phyloP scores from a whole-genome alignment of 768 basidiomycete species.

The Suillus spraguei region DNA sequence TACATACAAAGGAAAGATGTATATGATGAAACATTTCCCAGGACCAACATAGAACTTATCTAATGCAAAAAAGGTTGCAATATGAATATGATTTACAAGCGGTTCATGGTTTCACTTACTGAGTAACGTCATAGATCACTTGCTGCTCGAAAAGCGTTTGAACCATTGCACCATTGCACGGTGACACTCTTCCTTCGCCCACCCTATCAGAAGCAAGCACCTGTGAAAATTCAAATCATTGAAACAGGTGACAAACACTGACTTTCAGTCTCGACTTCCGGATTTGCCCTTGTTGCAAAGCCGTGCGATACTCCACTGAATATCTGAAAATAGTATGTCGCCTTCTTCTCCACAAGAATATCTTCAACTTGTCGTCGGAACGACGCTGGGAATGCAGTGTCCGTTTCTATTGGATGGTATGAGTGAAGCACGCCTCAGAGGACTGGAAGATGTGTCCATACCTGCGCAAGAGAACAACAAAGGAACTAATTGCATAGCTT shows the following conservation, averaged over 20 bases:
- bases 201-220: constrained; percentile 39
- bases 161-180: constrained; percentile 55
- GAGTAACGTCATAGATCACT: neutral
- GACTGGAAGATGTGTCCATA: constrained; percentile 18
- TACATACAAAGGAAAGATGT: too few species aligned
- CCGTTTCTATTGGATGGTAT: constrained; percentile 43
- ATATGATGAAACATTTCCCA: too few species aligned
- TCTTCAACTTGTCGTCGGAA: constrained; percentile 59
- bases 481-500: constrained; percentile 41
- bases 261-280: constrained; percentile 19
- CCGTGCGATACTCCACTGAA: constrained; percentile 50
- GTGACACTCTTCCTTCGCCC: constrained; percentile 63
- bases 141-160: constrained; percentile 37
- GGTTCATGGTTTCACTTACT: neutral
- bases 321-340: constrained; percentile 57
- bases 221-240: neutral
- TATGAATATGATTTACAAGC: neutral
- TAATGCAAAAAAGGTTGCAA: too few species aligned
- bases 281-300: constrained; percentile 36
- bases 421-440: neutral
- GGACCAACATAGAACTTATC: too few species aligned
- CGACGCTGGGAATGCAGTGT: constrained; percentile 53
- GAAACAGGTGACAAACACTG: constrained; percentile 21
- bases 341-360: constrained; percentile 51
- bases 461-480: constrained; percentile 59